Percentiles rank a stretch among this genome's conserved stretches.
phyloP scores from a whole-genome alignment of 768 basidiomycete species.

The Boletus vinaceobasis region DNA sequence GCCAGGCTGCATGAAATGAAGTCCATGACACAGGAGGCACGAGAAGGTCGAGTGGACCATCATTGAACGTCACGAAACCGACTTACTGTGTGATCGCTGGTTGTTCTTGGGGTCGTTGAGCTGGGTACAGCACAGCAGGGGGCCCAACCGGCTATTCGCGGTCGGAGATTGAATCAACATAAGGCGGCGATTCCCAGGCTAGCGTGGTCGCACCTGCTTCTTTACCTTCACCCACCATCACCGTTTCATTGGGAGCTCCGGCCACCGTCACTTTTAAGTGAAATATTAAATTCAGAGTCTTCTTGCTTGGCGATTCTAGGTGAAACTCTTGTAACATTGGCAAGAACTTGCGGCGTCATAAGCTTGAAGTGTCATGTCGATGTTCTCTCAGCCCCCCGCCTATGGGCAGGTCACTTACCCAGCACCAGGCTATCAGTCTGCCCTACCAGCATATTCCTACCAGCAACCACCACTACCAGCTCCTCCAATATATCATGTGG shows the following conservation, averaged over 20 bases:
- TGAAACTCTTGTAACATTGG: slow-evolving; percentile 33
- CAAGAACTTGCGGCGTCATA: slow-evolving; percentile 32
- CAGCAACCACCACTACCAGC: slow-evolving; percentile 43
- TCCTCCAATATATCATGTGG: slow-evolving; percentile 47
- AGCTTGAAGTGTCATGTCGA: slow-evolving; percentile 51
- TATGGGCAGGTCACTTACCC: slow-evolving; percentile 59
- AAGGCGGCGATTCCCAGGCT: slow-evolving; percentile 27
- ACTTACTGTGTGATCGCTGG: slow-evolving; percentile 29
- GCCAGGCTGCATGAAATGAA: slow-evolving; percentile 1
- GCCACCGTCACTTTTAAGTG: slow-evolving; percentile 48
- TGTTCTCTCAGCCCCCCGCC: slow-evolving; percentile 58
- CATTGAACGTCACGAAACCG: not conserved
- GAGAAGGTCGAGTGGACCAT: not conserved
- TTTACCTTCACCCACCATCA: slow-evolving; percentile 49
- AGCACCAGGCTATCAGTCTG: slow-evolving; percentile 44
- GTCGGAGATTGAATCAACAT: slow-evolving; percentile 35
- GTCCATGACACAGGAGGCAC: not conserved
- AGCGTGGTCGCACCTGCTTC: slow-evolving; percentile 24
- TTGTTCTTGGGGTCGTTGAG: slow-evolving; percentile 26
- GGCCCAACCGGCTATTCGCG: slow-evolving; percentile 25
- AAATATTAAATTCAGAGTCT: slow-evolving; percentile 41
- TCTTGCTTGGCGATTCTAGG: slow-evolving; percentile 30
- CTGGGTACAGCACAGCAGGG: slow-evolving; percentile 6
- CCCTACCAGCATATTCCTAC: slow-evolving; percentile 44
- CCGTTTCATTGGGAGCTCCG: slow-evolving; percentile 36